These are phyloP conservation scores for Gossypium schwendimanii DNA, from an alignment of 441 rosid genomes.

Conservation along the genomic window DNA sequence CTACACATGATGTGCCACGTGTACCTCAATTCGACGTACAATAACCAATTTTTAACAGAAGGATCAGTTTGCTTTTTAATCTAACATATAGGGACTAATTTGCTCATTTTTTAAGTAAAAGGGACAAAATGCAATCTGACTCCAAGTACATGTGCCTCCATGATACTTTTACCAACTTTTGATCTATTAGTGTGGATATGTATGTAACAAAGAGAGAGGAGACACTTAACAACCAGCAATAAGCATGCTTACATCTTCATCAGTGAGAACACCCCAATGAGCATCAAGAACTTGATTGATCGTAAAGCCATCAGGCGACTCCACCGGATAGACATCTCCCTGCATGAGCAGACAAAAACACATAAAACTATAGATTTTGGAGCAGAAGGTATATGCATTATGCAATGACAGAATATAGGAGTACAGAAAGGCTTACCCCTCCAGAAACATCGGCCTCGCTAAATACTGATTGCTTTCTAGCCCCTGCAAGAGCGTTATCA, in stretches of 20 bases:
- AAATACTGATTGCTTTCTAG: constrained; percentile 29
- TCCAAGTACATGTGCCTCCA: no score
- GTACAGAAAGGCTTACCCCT: constrained; percentile 49
- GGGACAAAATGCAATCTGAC: no score
- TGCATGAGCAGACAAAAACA: constrained; percentile 23
- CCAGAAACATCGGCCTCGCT: constrained; percentile 34
- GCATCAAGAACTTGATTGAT: constrained; percentile 82
- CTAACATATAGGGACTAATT: no score
- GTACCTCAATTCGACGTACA: no score
- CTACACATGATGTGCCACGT: no score
- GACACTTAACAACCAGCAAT: constrained; percentile 10
- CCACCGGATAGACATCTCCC: constrained; percentile 98
- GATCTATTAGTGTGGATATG: not conserved
- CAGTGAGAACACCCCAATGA: constrained; percentile 93
- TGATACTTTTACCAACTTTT: no score
- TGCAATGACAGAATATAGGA: not conserved
- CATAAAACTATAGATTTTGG: constrained; percentile 9
- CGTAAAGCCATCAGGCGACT: constrained; percentile 43
- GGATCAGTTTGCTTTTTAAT: no score
- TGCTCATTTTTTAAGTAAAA: no score
- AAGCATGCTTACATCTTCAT: constrained; percentile 65
- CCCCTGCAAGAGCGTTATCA: constrained; percentile 33
- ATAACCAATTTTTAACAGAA: no score
- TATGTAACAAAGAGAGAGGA: not conserved
- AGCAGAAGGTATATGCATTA: not conserved